These are phyloP conservation scores for Alternaria viburni DNA, from an alignment of 2,329 filamentous ascomycete species.

Conservation along the genomic window DNA sequence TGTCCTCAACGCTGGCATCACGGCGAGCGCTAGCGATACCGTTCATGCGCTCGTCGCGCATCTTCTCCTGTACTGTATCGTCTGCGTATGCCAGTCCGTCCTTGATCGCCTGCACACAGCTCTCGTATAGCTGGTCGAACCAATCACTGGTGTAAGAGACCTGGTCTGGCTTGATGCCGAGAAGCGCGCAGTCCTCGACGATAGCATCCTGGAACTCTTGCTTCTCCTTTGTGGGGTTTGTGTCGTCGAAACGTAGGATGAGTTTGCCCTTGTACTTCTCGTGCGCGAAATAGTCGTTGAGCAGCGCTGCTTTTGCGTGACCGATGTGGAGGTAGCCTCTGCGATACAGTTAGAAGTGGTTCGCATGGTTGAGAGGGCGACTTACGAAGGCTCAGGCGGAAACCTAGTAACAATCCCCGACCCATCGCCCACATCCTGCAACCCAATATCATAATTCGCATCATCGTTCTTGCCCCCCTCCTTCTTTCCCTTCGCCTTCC, in stretches of 20 bases:
- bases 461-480: conserved; percentile 72
- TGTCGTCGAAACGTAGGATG: conserved; percentile 93
- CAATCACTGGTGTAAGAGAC: conserved; percentile 94
- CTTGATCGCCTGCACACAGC: conserved; percentile 82
- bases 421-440: conserved; percentile 81
- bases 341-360: conserved; percentile 7
- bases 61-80: conserved; percentile 87
- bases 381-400: conserved; percentile 88
- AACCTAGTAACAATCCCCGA: conserved; percentile 84
- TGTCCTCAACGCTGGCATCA: conserved; percentile 81
- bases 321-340: conserved; percentile 90
- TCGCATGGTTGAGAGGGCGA: conserved; percentile 17
- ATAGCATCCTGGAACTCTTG: conserved; percentile 95
- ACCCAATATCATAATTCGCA: conserved; percentile 85
- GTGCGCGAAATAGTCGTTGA: conserved; percentile 97
- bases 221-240: conserved; percentile 97
- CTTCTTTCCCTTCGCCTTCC: conserved; percentile 69
- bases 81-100: conserved; percentile 91
- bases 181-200: conserved; percentile 84
- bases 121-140: conserved; percentile 89
- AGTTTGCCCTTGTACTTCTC: conserved; percentile 90
- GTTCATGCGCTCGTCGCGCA: conserved; percentile 83
- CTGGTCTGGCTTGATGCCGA: conserved; percentile 88
- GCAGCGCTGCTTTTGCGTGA: conserved; percentile 89
- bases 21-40: conserved; percentile 82